Percentiles rank a stretch among this genome's conserved stretches.
These are phyloP conservation scores for Gardenia jasminoides DNA, from an alignment of 257 asterid species.

Conservation along the genomic window DNA sequence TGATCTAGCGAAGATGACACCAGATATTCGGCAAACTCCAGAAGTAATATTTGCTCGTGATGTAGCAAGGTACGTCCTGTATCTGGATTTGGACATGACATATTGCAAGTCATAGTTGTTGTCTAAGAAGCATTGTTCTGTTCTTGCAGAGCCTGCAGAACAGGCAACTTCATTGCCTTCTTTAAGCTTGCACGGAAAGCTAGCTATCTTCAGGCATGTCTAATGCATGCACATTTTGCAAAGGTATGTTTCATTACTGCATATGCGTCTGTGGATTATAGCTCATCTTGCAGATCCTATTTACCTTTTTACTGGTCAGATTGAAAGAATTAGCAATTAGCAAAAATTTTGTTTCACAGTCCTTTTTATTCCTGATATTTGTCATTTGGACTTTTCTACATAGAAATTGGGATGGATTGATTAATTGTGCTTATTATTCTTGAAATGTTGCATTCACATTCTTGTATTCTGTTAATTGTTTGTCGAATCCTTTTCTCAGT, in stretches of 20 bases:
- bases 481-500: conserved; percentile 47
- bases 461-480: neutral
- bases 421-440: neutral
- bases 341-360: neutral
- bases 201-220: conserved; percentile 93
- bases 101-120: neutral
- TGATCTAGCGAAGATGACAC: conserved; percentile 97
- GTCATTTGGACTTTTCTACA: neutral
- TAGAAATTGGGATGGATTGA: neutral
- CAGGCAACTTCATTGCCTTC: conserved; percentile 88
- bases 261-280: neutral
- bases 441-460: neutral
- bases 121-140: conserved; percentile 10
- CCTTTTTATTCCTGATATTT: too few relatives aligned
- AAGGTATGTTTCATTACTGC: conserved; percentile 57
- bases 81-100: conserved; percentile 16
- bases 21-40: conserved; percentile 83
- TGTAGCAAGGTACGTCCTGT: conserved; percentile 76
- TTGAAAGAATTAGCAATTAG: neutral
- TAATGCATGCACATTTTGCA: conserved; percentile 98
- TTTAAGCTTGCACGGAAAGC: conserved; percentile 92
- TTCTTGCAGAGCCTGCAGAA: conserved; percentile 89
- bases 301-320: neutral
- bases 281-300: neutral
- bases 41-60: conserved; percentile 92